Evolutionary conservation across 2,329 filamentous ascomycete genomes (phyloP).

Genomic region (Colletotrichum salicis): DNA sequence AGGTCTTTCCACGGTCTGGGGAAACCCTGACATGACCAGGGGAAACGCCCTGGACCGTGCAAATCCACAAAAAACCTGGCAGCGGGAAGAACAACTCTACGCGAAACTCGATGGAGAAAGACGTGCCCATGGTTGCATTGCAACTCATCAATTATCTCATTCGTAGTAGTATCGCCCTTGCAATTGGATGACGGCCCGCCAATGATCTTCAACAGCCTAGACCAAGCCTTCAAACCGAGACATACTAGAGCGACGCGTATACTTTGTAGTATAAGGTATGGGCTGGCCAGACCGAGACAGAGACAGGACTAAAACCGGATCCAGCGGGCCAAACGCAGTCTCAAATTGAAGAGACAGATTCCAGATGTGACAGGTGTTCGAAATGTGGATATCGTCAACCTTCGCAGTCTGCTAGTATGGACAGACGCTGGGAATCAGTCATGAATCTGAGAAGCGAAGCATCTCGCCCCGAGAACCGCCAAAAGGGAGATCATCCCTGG

Average conservation of each 20-base stretch:
- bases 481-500: neutral
- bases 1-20: neutral
- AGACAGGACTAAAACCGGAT: neutral
- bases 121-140: neutral
- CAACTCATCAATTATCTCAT: slow-evolving; percentile 13
- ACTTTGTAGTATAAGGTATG: neutral
- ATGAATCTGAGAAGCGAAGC: neutral
- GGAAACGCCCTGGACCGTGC: neutral
- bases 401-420: neutral
- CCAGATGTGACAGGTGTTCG: neutral
- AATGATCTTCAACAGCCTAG: slow-evolving; percentile 20
- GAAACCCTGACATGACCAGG: slow-evolving; percentile 8
- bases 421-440: neutral
- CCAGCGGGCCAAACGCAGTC: slow-evolving; percentile 14
- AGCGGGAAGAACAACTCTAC: neutral
- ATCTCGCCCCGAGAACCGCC: neutral
- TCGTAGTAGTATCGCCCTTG: slow-evolving; percentile 5
- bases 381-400: neutral
- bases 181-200: neutral
- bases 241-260: slow-evolving; percentile 18
- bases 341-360: slow-evolving; percentile 11
- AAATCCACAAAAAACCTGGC: slow-evolving; percentile 1
- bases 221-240: slow-evolving; percentile 19
- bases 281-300: neutral
- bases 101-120: neutral